Percentiles rank a stretch among this genome's conserved stretches.
These are phyloP conservation scores for Gossypium gossypioides DNA, from an alignment of 441 rosid species.

Conservation along the genomic window DNA sequence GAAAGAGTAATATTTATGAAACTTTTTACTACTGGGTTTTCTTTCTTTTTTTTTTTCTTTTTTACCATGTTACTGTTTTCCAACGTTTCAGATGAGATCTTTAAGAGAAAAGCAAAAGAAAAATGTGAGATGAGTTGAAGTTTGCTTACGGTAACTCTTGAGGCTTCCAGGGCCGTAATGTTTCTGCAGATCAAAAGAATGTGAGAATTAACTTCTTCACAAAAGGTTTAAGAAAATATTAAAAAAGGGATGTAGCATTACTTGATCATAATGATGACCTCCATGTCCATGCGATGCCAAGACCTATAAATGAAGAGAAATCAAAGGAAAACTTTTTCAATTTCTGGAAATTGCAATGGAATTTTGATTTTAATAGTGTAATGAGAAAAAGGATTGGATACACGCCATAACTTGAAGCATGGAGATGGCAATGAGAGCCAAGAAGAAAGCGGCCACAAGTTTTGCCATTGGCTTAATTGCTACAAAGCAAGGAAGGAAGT, in stretches of 20 bases:
- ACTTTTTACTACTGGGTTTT: no score
- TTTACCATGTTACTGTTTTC: no score
- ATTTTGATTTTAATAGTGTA: neutral
- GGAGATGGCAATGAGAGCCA: constrained; percentile 45
- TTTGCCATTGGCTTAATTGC: constrained; percentile 29
- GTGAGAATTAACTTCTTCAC: no score
- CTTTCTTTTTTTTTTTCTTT: no score
- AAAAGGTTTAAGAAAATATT: no score
- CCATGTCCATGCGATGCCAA: constrained; percentile 42
- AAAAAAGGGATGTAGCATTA: neutral
- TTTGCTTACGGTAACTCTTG: constrained; percentile 41
- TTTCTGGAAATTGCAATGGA: neutral
- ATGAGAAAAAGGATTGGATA: neutral
- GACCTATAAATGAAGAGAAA: constrained; percentile 26
- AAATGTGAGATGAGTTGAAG: neutral
- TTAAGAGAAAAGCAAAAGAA: neutral
- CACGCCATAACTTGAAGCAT: constrained; percentile 48
- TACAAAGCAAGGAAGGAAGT: neutral
- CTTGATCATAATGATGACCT: constrained; percentile 39
- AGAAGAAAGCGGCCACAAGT: constrained; percentile 25
- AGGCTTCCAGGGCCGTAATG: constrained; percentile 51
- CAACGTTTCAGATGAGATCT: neutral
- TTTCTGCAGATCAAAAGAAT: constrained; percentile 19
- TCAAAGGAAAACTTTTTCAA: neutral
- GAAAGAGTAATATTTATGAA: no score